phyloP scores from a whole-genome alignment of 2,329 filamentous ascomycete species.

The Epichloe gansuensis region DNA sequence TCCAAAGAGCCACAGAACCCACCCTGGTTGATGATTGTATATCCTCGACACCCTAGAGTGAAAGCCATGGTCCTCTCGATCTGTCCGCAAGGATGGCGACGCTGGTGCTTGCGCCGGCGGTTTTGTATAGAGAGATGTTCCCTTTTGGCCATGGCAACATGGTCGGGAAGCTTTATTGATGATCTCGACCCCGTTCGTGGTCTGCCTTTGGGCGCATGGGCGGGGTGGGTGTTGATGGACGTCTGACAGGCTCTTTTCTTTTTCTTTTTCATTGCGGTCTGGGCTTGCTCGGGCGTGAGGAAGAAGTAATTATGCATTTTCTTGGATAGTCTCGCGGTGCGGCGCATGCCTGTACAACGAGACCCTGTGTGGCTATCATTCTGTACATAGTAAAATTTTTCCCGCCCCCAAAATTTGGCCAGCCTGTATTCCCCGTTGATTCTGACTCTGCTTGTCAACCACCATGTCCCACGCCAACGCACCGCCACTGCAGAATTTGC shows the following conservation, averaged over 20 bases:
- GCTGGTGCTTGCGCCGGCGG: conserved; percentile 9
- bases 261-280: conserved; percentile 45
- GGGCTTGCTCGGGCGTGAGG: conserved; percentile 37
- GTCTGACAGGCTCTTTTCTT: conserved; percentile 66
- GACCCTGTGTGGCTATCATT: no score
- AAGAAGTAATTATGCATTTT: conserved; percentile 24
- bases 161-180: conserved; percentile 41
- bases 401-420: no score
- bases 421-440: no score
- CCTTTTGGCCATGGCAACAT: conserved; percentile 5
- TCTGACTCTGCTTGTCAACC: no score
- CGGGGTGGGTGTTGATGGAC: conserved; percentile 76
- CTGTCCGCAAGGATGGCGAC: conserved; percentile 52
- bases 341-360: no score
- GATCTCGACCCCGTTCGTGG: conserved; percentile 71
- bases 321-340: background rate
- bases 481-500: no score
- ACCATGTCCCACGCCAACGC: no score
- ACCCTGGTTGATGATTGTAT: conserved; percentile 88
- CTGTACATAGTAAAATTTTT: background rate
- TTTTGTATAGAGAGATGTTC: conserved; percentile 64
- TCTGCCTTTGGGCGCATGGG: conserved; percentile 66
- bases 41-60: conserved; percentile 86
- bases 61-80: conserved; percentile 50
- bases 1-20: conserved; percentile 84